Evolutionary conservation across 768 basidiomycete species (phyloP).

Genomic region (Tulasnella sp.): DNA sequence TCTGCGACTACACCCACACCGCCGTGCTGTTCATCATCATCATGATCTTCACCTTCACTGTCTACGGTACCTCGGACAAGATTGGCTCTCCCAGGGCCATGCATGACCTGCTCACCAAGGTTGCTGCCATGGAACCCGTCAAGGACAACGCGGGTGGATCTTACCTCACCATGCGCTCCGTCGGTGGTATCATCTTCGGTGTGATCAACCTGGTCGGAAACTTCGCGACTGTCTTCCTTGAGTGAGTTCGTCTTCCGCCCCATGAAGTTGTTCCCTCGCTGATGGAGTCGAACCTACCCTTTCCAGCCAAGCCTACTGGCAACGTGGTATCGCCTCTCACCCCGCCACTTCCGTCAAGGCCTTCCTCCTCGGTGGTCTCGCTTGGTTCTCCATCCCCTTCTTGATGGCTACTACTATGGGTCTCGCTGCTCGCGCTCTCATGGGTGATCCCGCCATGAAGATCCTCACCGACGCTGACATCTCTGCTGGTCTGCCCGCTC

Average conservation of each 20-base stretch:
- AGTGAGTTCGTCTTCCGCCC: not conserved
- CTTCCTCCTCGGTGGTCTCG: slow-evolving; percentile 81
- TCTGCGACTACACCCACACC: slow-evolving; percentile 88
- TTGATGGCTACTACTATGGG: slow-evolving; percentile 76
- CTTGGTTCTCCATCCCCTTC: slow-evolving; percentile 44
- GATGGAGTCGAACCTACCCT: not conserved
- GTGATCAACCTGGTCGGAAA: slow-evolving; percentile 51
- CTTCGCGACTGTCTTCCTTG: slow-evolving; percentile 22
- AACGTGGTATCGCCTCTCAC: slow-evolving; percentile 81
- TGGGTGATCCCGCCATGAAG: slow-evolving; percentile 45
- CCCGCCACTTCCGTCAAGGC: slow-evolving; percentile 86
- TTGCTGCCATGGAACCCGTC: slow-evolving; percentile 49
- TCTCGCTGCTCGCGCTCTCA: slow-evolving; percentile 78
- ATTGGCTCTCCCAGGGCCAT: slow-evolving; percentile 76
- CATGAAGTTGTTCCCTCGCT: not conserved
- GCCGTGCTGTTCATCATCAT: slow-evolving; percentile 83
- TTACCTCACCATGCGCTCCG: slow-evolving; percentile 73
- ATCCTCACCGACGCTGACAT: slow-evolving; percentile 58
- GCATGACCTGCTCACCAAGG: slow-evolving; percentile 65
- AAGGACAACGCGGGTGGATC: slow-evolving; percentile 78
- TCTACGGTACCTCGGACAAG: slow-evolving; percentile 71
- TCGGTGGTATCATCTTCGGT: slow-evolving; percentile 74
- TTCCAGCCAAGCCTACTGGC: slow-evolving; percentile 72
- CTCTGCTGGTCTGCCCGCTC: slow-evolving; percentile 81
- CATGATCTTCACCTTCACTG: slow-evolving; percentile 68